Percentiles rank a stretch among this genome's conserved stretches.
These are phyloP conservation scores for Platanthera guangdongensis DNA, from an alignment of 106 monocot genomes.

Conservation along the genomic window DNA sequence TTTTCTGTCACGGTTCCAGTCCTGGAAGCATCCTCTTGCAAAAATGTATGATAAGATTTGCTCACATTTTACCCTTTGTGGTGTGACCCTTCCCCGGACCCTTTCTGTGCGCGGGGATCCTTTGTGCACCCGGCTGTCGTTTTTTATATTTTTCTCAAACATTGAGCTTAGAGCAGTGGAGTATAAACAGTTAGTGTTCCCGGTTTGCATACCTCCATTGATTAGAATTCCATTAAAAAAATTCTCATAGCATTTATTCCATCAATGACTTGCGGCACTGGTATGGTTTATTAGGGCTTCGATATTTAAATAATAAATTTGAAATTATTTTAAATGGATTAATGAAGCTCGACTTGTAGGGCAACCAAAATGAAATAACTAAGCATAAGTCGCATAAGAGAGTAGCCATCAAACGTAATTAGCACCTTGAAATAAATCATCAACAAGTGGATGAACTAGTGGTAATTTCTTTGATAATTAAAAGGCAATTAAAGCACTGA, in stretches of 20 bases:
- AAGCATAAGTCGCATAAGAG: too few relatives aligned
- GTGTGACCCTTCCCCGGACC: not conserved
- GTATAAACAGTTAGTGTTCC: not conserved
- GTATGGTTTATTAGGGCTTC: not conserved
- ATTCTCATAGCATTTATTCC: not conserved
- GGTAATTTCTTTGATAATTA: too few relatives aligned
- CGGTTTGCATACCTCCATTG: not conserved
- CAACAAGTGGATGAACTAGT: too few relatives aligned
- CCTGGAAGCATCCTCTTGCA: too few relatives aligned
- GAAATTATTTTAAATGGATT: too few relatives aligned
- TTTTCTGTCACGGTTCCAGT: too few relatives aligned
- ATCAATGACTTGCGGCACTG: not conserved
- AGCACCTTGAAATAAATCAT: too few relatives aligned
- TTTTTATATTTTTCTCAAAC: not conserved
- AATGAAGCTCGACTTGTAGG: too few relatives aligned
- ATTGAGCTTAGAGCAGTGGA: not conserved
- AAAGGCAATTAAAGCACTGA: too few relatives aligned
- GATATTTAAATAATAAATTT: too few relatives aligned
- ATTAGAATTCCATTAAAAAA: not conserved
- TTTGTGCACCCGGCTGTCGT: not conserved
- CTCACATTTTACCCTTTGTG: not conserved
- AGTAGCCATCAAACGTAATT: too few relatives aligned
- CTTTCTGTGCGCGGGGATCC: not conserved
- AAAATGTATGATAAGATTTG: not conserved
- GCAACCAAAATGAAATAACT: too few relatives aligned